A percentile compares a stretch with the other conserved stretches of the same genome.
Evolutionary conservation across 495 filamentous ascomycete species (phyloP).

Genomic region (Diplogelasinospora grovesii): DNA sequence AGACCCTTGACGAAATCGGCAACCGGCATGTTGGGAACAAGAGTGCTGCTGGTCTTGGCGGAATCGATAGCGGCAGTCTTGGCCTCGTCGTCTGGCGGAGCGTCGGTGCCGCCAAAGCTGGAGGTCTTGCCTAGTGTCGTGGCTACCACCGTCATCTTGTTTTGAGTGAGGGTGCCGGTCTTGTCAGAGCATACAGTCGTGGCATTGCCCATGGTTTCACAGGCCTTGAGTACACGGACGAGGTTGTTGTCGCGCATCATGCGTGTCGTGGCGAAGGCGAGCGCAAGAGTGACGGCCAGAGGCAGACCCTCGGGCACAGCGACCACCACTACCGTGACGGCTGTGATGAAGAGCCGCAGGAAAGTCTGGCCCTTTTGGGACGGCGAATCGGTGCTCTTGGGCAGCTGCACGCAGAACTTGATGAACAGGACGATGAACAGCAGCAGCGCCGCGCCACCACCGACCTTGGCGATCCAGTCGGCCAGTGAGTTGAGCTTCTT

Average conservation of each 20-base stretch:
- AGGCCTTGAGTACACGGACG: conserved; percentile 81
- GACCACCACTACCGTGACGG: conserved; percentile 93
- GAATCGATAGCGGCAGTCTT: conserved; percentile 5
- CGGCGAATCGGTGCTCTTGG: conserved; percentile 42
- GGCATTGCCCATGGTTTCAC: conserved; percentile 97
- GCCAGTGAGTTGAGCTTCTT: conserved; percentile 84
- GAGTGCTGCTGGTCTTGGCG: conserved; percentile 28
- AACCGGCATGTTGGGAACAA: conserved; percentile 27
- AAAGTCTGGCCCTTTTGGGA: conserved; percentile 80
- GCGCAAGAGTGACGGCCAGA: conserved; percentile 83
- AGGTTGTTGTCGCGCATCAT: conserved; percentile 97
- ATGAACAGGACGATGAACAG: conserved; percentile 87
- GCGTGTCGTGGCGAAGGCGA: conserved; percentile 91
- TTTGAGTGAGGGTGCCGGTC: conserved; percentile 90
- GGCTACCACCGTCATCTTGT: conserved; percentile 84
- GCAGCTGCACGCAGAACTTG: conserved; percentile 70
- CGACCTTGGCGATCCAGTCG: conserved; percentile 87
- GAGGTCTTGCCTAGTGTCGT: conserved; percentile 64
- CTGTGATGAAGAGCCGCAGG: conserved; percentile 88
- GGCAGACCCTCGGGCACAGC: conserved; percentile 95
- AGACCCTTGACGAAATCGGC: conserved; percentile 41
- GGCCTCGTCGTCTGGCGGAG: conserved; percentile 16
- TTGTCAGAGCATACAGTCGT: conserved; percentile 97
- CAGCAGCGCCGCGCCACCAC: conserved; percentile 72
- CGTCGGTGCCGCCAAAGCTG: conserved; percentile 51